Evolutionary conservation across 805 yeast species (phyloP), one percentile per base, ranked within the genome.

Genomic region (Lipomyces sp.): DNA sequence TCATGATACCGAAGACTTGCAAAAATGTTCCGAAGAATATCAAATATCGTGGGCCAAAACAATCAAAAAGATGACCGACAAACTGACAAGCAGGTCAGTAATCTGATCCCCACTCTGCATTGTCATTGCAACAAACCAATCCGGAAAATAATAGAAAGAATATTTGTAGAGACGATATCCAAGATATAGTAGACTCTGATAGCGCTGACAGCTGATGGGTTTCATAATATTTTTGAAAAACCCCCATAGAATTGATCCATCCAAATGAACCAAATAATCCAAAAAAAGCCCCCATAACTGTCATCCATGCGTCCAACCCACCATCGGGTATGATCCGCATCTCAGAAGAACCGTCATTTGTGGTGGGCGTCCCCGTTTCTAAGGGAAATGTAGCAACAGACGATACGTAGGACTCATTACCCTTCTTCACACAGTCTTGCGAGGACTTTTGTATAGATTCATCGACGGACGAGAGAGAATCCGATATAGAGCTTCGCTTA

Each of bases 181-280:
- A 75, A 8, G 77, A 70, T 18, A 75, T 73, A 5, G 74, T 66
- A 5, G 76, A 71, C 3, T 76, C 70, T 13, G 73, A 50, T 11
- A 64, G 6, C 13, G 24, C 29, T 39, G 34, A 60, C n/a, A 76
- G 67, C 34, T 72, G 66, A 4, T 62, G 60, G 5, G 56, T 53
- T 60, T 71, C 59, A 58, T 74, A 75, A 56, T 73, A 75, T 2
- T 68, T 65, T 60, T 76, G 75, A 51, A 69, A 76, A 1, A 69
- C 72, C 5, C 77, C 76, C 60, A 61, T 61, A 10, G 63, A 18
- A 34, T 59, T 53, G 4, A 59, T 33, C 39, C 89, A 70, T 1
- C 95, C 95, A 73, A 88, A 84, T 2, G 85, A 80, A 55, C 84
- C 82, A 85, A 77, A 2, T 90, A 86, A 76, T 2, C 90, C 90